These are phyloP conservation scores for Nematocida homosporus DNA, from an alignment of 371 early-diverging fungal genomes.

Conservation along the genomic window DNA sequence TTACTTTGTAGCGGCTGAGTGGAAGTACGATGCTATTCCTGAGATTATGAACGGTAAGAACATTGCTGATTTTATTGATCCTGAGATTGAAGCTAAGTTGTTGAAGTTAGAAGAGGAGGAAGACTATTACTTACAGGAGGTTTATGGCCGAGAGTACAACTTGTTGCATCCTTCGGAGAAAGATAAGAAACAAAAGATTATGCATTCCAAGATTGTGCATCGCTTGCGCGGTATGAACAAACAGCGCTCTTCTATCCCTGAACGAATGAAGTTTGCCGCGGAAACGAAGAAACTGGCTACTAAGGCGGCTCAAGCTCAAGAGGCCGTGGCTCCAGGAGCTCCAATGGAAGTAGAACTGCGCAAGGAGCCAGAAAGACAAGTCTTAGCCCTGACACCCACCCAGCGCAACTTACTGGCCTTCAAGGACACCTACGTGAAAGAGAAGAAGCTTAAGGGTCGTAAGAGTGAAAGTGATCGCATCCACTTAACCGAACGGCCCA, in stretches of 20 bases:
- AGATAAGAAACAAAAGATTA: conserved; percentile 57
- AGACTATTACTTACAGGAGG: conserved; percentile 69
- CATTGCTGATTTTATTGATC: conserved; percentile 94
- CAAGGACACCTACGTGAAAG: conserved; percentile 35
- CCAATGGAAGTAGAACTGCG: background rate
- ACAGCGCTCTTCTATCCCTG: conserved; percentile 34
- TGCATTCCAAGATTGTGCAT: conserved; percentile 48
- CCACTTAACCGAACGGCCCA: conserved; percentile 48
- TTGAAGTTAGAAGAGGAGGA: conserved; percentile 90
- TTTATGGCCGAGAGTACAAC: conserved; percentile 60
- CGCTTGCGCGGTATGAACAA: conserved; percentile 44
- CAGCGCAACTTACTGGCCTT: background rate
- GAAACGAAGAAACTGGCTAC: conserved; percentile 40
- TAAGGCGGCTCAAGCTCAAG: background rate
- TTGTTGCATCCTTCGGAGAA: conserved; percentile 57
- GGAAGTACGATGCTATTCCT: conserved; percentile 95
- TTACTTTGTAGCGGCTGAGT: conserved; percentile 70
- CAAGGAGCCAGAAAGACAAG: background rate
- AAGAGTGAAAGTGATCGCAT: conserved; percentile 41
- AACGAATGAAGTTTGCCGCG: conserved; percentile 38
- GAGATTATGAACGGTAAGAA: conserved; percentile 99
- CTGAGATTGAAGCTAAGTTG: conserved; percentile 76
- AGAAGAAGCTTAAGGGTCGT: conserved; percentile 41
- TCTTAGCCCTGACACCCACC: conserved; percentile 14
- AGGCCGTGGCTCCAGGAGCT: background rate